Conservation (phyloP, 1,284 basidiomycete species). For the Leccinum huronense region DNA sequence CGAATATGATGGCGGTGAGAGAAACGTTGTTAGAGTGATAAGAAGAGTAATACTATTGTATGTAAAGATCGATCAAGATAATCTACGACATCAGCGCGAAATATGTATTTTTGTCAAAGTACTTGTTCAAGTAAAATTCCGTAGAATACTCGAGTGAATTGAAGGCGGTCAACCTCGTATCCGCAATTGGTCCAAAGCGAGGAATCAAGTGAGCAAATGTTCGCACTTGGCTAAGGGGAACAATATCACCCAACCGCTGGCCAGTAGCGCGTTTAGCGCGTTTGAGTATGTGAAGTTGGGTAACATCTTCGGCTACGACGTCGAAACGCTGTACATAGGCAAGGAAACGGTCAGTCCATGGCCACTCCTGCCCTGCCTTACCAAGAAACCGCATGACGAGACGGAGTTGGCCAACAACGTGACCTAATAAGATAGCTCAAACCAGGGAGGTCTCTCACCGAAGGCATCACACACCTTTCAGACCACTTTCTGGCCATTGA, state of each 20-base stretch:
- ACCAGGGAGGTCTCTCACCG: not conserved
- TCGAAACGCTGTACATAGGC: not conserved
- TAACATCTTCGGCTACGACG: not conserved
- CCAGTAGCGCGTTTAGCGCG: not conserved
- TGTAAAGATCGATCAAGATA: not conserved
- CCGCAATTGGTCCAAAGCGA: not conserved
- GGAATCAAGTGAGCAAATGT: not conserved
- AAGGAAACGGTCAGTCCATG: not conserved
- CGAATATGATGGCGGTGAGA: not conserved
- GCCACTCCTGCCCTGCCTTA: not conserved
- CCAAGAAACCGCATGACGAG: not conserved
- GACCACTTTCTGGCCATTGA: not conserved
- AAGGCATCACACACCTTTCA: not conserved
- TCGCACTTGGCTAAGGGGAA: not conserved
- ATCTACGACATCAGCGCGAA: not conserved
- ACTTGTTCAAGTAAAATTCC: not conserved
- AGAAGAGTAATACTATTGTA: too few relatives aligned
- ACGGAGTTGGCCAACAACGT: not conserved
- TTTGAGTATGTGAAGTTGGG: not conserved
- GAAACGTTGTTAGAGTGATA: not conserved
- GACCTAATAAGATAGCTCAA: not conserved
- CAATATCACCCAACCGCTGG: not conserved
- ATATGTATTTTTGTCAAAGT: slow-evolving; percentile 1
- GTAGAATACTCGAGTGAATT: not conserved
- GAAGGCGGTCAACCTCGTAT: not conserved